Base-by-base conservation (phyloP, 2,329 filamentous ascomycete species). In the Calonectria pseudoturangicola region DNA sequence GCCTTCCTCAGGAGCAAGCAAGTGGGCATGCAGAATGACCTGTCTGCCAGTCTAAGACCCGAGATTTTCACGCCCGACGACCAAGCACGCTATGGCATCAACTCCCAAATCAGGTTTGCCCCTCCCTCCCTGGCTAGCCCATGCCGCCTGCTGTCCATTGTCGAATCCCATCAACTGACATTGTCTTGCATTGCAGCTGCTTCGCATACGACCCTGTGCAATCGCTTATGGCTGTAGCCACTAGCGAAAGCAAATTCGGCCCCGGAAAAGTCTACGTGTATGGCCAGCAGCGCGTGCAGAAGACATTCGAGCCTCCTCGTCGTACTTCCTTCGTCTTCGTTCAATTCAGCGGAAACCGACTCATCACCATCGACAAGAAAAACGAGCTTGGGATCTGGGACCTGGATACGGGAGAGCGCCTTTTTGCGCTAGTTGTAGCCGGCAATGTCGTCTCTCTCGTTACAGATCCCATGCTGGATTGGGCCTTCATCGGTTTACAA, bases 171-270 rank as follows among this genome's bases (percentile, higher is more conserved):
- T 60, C 54, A 41, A 60, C 51, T 76, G 75, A 71, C 58, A 39
- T 62, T 74, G 73, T 65, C 48, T 47, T 66, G 68, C 66, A 63
- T 77, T 86, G 83, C 28, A 90, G 94, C 79, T 94, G 93, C 75
- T 87, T 98, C 76, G 94, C 95, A 73, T 98, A 98, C 86, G 96
- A 98, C 77, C 96, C 97, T 1, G 90, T 98, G 15, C 97, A 99
- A 83, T 98, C 96, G 33, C 92, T 99, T 70, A 89, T 99, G 65
- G 97, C 97, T 50, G 91, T 98, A 75, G 97, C 95, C 72, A 99
- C 97, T 50, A 94, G 92, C 82, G 94, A 97, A 84, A 95, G 93
- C 76, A 92, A 94, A 80, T 98, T 94, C 81, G 95, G 95, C 72
- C 91, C 92, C 41, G 96, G 96, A 28, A 93, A 96, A 82, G 94